Evolutionary conservation across 2,329 filamentous ascomycete genomes (phyloP).

Genomic region (Cladosporium phlei): DNA sequence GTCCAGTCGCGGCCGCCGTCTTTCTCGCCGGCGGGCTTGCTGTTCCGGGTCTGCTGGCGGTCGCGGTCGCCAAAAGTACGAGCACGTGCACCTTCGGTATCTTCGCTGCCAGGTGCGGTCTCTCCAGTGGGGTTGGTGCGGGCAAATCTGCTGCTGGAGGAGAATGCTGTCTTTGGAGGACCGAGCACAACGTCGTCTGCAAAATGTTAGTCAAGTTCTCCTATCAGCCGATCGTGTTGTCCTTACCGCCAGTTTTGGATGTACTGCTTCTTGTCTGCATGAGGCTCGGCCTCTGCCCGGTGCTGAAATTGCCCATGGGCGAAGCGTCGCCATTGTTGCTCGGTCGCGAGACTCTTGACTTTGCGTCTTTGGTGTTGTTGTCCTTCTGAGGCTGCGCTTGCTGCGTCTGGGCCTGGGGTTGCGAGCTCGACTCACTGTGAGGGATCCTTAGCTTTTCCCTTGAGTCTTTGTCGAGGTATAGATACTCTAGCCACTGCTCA

Average conservation of each 20-base stretch:
- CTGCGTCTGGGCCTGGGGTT: conserved; percentile 14
- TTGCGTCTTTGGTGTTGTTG: conserved; percentile 7
- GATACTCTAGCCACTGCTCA: conserved; percentile 94
- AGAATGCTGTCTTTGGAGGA: conserved; percentile 76
- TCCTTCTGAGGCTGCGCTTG: conserved; percentile 19
- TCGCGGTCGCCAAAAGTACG: conserved; percentile 43
- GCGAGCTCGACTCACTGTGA: conserved; percentile 29
- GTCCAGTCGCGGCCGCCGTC: conserved; percentile 54
- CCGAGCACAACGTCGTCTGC: conserved; percentile 80
- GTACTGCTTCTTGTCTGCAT: conserved; percentile 25
- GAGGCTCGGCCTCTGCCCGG: conserved; percentile 29
- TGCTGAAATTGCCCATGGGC: conserved; percentile 36
- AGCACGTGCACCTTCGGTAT: conserved; percentile 27
- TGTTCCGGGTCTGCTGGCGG: conserved; percentile 40
- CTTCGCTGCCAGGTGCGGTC: conserved; percentile 30
- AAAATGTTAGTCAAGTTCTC: conserved; percentile 36
- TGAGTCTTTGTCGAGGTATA: conserved; percentile 32
- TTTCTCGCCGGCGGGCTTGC: conserved; percentile 31
- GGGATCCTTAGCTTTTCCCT: conserved; percentile 36
- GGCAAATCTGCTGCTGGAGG: conserved; percentile 61
- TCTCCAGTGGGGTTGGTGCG: conserved; percentile 34
- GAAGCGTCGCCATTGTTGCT: conserved; percentile 17
- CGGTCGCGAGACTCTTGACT: conserved; percentile 9
- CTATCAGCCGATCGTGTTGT: background rate
- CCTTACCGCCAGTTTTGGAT: conserved; percentile 25